Base-by-base conservation (phyloP, 1,284 basidiomycete genomes). In the Ceratorhiza oryzae-sativae region DNA sequence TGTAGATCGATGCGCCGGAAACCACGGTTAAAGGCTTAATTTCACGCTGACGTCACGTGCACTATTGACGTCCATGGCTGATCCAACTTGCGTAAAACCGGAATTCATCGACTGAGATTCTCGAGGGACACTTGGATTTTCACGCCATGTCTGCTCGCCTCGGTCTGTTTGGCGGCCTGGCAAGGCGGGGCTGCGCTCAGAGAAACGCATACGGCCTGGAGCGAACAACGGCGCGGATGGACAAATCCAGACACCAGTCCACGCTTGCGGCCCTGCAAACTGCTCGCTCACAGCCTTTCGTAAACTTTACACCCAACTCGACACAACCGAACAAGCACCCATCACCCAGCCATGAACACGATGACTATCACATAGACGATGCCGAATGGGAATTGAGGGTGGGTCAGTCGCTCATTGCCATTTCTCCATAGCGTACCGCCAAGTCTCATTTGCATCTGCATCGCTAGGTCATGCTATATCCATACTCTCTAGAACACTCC, bases 401-500 rank as follows among this genome's bases (percentile, higher is more conserved):
- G 75, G 73, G 82, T 78, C 77, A 78, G 81, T 63, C 15, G 15
- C 49, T 32, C 51, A 36, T 27, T 49, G n/a, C 5, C 20, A 27
- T 13, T 46, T 62, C 20, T 25, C 25, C 34, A 13, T 74, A 42
- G 51, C 60, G 60, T 61, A n/a, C 36, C 13, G 36, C 41, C 55
- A 39, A 65, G 62, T 23, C 61, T 55, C 45, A n/a, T 60, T 48
- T 53, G n/a, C 53, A 62, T 72, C 30, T 46, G 58, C 58, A 36
- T 36, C 20, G 39, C 41, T 75, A 92, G 90, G 90, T 59, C 86
- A 90, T 42, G 90, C 88, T 1, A 88, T 90, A 63, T 86, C 87
- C 77, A 82, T 90, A 49, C 82, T 93, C 1, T 86, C 86, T 76
- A 82, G 86, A 73, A 91, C 91, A 0, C 83, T 92, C 1, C 90